Base-by-base conservation (phyloP, 2,329 filamentous ascomycete species). In the Aureobasidium sp. region DNA sequence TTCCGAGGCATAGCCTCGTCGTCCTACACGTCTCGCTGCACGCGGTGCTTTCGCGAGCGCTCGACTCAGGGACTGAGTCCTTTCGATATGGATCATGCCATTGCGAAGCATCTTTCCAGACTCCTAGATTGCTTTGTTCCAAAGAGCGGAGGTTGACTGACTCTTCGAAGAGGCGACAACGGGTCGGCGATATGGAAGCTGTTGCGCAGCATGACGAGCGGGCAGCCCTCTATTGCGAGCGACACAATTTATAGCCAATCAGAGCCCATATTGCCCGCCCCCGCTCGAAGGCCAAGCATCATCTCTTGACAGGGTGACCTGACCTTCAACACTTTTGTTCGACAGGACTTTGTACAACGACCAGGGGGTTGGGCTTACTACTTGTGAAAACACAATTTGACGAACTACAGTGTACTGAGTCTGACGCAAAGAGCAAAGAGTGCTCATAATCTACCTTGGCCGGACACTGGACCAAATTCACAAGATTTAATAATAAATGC, bases 1-100 rank as follows among this genome's bases (percentile, higher is more conserved):
- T 27, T 62, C 62, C 14, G 62, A 62, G n/a, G 64, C 62, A 58
- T 65, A 64, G 14, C 29, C 45, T 35, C 61, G 61, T 31, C 19
- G 52, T 44, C 44, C 53, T 47, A 49, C 49, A 58, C 45, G 49
- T 47, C 33, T 50, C 12, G 37, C 35, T 17, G 24, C 22, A 19
- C 57, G 44, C 14, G 45, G 44, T 15, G 45, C 45, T 49, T 40
- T 60, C 3, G 33, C 19, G 8, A 42, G 15, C 19, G 35, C 35
- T 11, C 45, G 44, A 11, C 6, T 22, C 5, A 42, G 24, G 22
- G 22, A 22, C 42, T 59, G 54, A 33, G 24, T n/a, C 24, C 53
- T 45, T 37, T 39, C 42, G 22, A 29, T 15, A 14, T 29, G 31
- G 2, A 29, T 15, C 19, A 60, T 37, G 17, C 57, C 48, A 14